Conservation (phyloP, 1,139 yeast species). For the Lodderomyces orthopsilosis region DNA sequence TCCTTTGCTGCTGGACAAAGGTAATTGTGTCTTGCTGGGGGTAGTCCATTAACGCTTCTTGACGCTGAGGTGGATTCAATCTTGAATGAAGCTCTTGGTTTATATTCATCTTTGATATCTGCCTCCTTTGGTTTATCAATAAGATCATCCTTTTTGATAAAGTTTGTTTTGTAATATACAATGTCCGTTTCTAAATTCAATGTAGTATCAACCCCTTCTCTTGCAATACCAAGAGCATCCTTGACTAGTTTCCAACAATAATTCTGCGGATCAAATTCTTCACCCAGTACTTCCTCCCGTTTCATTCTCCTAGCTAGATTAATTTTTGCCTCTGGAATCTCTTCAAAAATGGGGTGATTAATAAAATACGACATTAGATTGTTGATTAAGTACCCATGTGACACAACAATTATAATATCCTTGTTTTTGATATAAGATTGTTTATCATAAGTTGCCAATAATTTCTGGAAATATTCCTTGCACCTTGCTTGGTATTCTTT, state of each 20-base stretch:
- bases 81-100: constrained; percentile 32
- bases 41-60: constrained; percentile 7
- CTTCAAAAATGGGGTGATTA: constrained; percentile 47
- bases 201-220: constrained; percentile 28
- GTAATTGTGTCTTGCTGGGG: constrained; percentile 8
- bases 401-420: constrained; percentile 40
- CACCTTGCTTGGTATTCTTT: constrained; percentile 43
- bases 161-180: constrained; percentile 46
- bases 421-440: constrained; percentile 31
- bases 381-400: constrained; percentile 45
- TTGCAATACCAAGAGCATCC: constrained; percentile 34
- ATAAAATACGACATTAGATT: constrained; percentile 42
- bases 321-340: constrained; percentile 42
- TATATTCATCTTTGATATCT: constrained; percentile 9
- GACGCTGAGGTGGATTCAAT: constrained; percentile 17
- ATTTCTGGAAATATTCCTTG: constrained; percentile 41
- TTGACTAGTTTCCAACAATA: constrained; percentile 33
- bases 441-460: constrained; percentile 46
- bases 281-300: constrained; percentile 8
- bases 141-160: constrained; percentile 38
- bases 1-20: constrained; percentile 42
- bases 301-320: constrained; percentile 31
- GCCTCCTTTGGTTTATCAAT: constrained; percentile 13
- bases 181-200: constrained; percentile 44
- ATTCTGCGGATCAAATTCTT: constrained; percentile 16